Evolutionary conservation across 768 basidiomycete genomes (phyloP).

Genomic region (Mycena rebaudengoi): DNA sequence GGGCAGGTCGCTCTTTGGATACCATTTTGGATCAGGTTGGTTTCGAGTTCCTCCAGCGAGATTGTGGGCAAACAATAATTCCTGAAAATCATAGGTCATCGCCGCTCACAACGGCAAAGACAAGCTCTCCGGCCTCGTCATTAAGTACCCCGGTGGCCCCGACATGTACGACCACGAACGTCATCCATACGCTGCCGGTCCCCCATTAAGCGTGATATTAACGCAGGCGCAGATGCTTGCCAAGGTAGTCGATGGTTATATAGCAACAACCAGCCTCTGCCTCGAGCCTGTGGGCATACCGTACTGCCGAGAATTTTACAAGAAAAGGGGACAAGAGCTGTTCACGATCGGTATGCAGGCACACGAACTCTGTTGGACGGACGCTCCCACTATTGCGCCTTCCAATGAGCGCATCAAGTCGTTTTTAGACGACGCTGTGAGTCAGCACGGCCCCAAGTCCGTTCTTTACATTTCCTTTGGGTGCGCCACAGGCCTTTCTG

Average conservation of each 20-base stretch:
- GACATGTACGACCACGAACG: conserved; percentile 25
- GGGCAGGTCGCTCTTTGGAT: conserved; percentile 8
- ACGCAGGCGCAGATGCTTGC: background rate
- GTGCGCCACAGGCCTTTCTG: background rate
- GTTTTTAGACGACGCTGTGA: conserved; percentile 7
- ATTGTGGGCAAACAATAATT: background rate
- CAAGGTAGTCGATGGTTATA: background rate
- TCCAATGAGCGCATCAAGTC: background rate
- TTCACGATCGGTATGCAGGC: conserved; percentile 12
- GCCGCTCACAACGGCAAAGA: conserved; percentile 15
- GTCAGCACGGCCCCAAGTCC: conserved; percentile 2
- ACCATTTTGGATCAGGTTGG: conserved; percentile 7
- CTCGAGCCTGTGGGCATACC: conserved; percentile 7
- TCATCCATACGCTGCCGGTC: conserved; percentile 5
- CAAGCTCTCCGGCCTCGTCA: conserved; percentile 1
- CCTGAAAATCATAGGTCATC: background rate
- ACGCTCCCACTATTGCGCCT: background rate
- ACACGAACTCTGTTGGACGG: conserved; percentile 4
- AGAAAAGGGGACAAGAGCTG: conserved; percentile 3
- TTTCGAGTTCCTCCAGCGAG: background rate
- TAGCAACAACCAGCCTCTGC: background rate
- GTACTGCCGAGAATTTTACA: background rate
- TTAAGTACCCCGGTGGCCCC: conserved; percentile 5
- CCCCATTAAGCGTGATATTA: background rate
- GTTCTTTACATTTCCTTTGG: conserved; percentile 20